Evolutionary conservation across 2,329 filamentous ascomycete genomes (phyloP).

Genomic region (Fusarium sublunatum): DNA sequence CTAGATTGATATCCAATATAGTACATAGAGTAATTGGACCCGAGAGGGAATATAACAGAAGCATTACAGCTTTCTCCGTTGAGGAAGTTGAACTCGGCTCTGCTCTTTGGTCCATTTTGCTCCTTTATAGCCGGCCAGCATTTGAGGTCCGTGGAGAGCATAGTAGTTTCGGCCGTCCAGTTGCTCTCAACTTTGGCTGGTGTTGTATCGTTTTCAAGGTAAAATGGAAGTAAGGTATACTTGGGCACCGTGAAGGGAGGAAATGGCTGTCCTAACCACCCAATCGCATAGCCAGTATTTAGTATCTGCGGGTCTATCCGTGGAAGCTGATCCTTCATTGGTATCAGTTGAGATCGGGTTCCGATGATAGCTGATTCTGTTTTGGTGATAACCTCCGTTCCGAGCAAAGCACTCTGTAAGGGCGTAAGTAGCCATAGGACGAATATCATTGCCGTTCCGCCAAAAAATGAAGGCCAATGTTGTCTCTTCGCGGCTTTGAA

Average conservation of each 20-base stretch:
- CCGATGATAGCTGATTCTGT: not conserved
- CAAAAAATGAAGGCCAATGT: constrained; percentile 65
- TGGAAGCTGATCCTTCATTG: constrained; percentile 40
- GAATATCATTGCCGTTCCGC: constrained; percentile 60
- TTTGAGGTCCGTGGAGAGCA: constrained; percentile 51
- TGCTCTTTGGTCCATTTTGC: too few species aligned
- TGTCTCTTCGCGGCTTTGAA: constrained; percentile 45
- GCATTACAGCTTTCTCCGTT: constrained; percentile 54
- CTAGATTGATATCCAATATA: constrained; percentile 59
- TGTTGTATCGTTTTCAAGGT: constrained; percentile 11
- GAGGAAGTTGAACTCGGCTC: constrained; percentile 47
- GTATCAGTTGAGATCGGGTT: constrained; percentile 25
- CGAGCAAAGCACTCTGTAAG: constrained; percentile 65
- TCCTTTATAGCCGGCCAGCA: constrained; percentile 56
- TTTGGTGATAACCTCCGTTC: constrained; percentile 49
- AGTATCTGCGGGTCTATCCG: constrained; percentile 55
- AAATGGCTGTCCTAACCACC: constrained; percentile 58
- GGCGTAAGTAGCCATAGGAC: constrained; percentile 68
- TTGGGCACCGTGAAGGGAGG: constrained; percentile 58
- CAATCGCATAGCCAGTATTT: constrained; percentile 59
- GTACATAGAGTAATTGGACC: constrained; percentile 46
- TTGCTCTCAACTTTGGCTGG: not conserved
- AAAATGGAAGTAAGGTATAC: constrained; percentile 58
- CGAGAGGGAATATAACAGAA: constrained; percentile 14
- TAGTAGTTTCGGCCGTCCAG: constrained; percentile 47